Evolutionary conservation across 805 yeast genomes (phyloP), one percentile per base, ranked within the genome.

Genomic region (Hemisphaericaspora nanyangensis): DNA sequence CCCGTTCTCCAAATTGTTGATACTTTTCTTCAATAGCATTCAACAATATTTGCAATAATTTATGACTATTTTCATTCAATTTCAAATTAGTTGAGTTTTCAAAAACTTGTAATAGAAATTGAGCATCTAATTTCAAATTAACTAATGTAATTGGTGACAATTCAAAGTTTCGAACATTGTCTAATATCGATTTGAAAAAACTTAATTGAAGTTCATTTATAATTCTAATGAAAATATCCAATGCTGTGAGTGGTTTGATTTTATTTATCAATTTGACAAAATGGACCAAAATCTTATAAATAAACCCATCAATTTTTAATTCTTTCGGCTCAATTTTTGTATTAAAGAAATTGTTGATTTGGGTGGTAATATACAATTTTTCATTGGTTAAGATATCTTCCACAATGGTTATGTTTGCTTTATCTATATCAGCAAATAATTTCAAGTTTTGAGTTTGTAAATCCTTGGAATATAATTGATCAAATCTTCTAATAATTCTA

Each of bases 381-480:
- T 68, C 72, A 22, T 58, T 58, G 30, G 52, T 58, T 22, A 67
- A 49, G 25, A 68, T 61, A 45, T 68, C 73, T 28, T 66, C 72
- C 34, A 66, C 54, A 17, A 68, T 65, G 0, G 70, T 60, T 30
- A 60, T 49, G 35, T 56, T 56, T 6, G 67, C 70, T 41, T 65
- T 64, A 36, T 68, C 73, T 36, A 68, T 61, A 41, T 68, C 72
- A 22, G 68, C 61, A 45, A 61, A 67, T 16, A 68, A 47, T 39
- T 65, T 67, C 43, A 68, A 53, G 33, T 63, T 61, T 39, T 68
- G 73, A 27, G 52, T 49, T 44, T 49, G 58, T 42, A 68, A 56
- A 17, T 61, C 55, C 41, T 66, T 66, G 16, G 58, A 60, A 41
- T 61, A 68, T 12, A 62, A 43, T 34, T 41, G 42, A 44, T 68